Percentiles rank a stretch among this genome's conserved stretches.
These are phyloP conservation scores for Alectoria sarmentosa DNA, from an alignment of 495 filamentous ascomycete species.

Conservation along the genomic window DNA sequence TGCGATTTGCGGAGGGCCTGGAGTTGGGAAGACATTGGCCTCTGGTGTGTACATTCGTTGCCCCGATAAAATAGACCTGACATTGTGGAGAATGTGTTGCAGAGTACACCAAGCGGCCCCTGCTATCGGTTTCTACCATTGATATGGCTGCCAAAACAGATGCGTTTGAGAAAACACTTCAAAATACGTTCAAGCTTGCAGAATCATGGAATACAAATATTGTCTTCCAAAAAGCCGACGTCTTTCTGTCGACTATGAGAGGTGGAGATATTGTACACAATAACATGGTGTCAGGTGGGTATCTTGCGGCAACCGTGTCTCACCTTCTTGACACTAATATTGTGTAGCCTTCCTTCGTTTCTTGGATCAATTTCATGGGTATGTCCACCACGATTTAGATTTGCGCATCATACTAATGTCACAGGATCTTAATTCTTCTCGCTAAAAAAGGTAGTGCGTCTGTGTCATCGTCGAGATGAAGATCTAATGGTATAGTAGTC, in stretches of 20 bases:
- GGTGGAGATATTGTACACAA: neutral
- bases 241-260: neutral
- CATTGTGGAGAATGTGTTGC: neutral
- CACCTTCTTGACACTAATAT: neutral
- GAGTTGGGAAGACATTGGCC: neutral
- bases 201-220: neutral
- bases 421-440: neutral
- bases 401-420: neutral
- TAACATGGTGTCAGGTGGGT: neutral
- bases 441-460: no score
- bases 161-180: neutral
- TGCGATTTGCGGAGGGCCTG: neutral
- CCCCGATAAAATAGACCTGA: neutral
- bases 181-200: neutral
- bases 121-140: neutral
- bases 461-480: neutral
- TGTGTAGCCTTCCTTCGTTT: neutral
- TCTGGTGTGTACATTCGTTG: neutral
- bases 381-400: neutral
- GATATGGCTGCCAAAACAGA: neutral
- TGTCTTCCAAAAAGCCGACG: neutral
- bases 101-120: neutral
- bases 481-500: no score
- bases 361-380: neutral
- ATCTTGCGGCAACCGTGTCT: neutral